phyloP scores from a whole-genome alignment of 352 stramenopile species.

The Pythium brassicae region DNA sequence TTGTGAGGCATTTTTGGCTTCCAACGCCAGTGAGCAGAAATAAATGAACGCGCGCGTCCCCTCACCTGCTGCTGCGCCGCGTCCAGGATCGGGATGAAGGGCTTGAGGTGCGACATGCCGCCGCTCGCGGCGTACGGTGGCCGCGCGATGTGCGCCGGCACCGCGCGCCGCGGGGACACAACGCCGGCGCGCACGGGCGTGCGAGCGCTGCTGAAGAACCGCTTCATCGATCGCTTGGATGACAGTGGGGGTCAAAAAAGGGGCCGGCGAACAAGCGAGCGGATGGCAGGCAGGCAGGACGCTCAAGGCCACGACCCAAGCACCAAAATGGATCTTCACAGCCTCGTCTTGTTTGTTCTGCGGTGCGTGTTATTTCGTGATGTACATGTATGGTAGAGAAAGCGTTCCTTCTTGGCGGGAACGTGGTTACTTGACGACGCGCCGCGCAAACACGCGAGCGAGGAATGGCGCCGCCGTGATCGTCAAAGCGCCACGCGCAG shows the following conservation, averaged over 20 bases:
- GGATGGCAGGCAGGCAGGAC: no score
- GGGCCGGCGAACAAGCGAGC: no score
- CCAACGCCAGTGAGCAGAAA: no score
- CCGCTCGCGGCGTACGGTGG: conserved; percentile 63
- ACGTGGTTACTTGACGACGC: conserved; percentile 11
- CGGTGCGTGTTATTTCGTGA: neutral
- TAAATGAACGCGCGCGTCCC: no score
- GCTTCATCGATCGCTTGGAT: conserved; percentile 9
- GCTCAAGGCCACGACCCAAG: neutral
- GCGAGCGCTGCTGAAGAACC: conserved; percentile 34
- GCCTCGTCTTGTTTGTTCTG: no score
- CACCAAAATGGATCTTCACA: conserved; percentile 8
- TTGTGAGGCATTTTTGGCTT: no score
- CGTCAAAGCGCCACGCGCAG: conserved; percentile 62
- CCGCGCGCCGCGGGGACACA: conserved; percentile 41
- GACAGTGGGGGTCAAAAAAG: conserved; percentile 7
- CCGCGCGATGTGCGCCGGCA: conserved; percentile 48
- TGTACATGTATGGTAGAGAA: neutral
- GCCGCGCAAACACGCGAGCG: conserved; percentile 43
- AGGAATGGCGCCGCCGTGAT: conserved; percentile 71
- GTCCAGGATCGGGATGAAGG: conserved; percentile 80
- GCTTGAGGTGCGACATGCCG: conserved; percentile 60
- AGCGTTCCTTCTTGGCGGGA: no score
- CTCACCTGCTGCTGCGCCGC: conserved; percentile 41
- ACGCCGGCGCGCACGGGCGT: conserved; percentile 36